Evolutionary conservation across 1,139 yeast genomes (phyloP), one percentile per base, ranked within the genome.

Genomic region (Kurtzmaniella natalensis): DNA sequence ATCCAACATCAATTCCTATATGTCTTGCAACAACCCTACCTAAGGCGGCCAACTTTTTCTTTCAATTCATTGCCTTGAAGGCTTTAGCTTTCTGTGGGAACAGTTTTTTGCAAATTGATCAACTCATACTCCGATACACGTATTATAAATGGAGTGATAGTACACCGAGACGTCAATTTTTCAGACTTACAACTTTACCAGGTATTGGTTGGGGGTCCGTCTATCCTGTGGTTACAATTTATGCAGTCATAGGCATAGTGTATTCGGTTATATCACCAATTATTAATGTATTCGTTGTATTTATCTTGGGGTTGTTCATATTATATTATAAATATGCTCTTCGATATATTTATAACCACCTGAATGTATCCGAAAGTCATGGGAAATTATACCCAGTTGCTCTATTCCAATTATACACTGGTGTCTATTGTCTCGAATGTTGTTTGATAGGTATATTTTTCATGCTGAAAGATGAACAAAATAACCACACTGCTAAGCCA

Each of bases 191-290:
- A 1, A 57, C 45, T 1, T 54, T 73, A 13, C 64, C 72, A 6
- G 50, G 55, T 14, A 64, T 80, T 18, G 66, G 70, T 40, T 86
- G 94, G 94, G 96, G 96, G 0, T 70, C 89, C 0, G 57, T 74
- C 1, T 87, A 82, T 47, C 89, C 96, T 0, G 68, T 78, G 0
- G 81, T 81, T 44, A 78, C 95, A 1, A 80, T 84, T 4, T 70
- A 84, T 45, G 89, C 82, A 0, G 75, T 86, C 7, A 85, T 88
- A 38, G 86, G 92, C 0, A 57, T 88, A 21, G 78, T 84, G 0
- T 87, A 85, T 48, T 72, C 87, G 5, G 74, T 86, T 4, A 75
- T 88, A 7, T 79, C 95, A 0, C 96, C 96, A 1, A 46, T 86
- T 37, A 82, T 88, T 3, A 64, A 84, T 4, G 53, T 84, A 0